Evolutionary conservation across 805 yeast species (phyloP).

Genomic region (Ogataea pini): DNA sequence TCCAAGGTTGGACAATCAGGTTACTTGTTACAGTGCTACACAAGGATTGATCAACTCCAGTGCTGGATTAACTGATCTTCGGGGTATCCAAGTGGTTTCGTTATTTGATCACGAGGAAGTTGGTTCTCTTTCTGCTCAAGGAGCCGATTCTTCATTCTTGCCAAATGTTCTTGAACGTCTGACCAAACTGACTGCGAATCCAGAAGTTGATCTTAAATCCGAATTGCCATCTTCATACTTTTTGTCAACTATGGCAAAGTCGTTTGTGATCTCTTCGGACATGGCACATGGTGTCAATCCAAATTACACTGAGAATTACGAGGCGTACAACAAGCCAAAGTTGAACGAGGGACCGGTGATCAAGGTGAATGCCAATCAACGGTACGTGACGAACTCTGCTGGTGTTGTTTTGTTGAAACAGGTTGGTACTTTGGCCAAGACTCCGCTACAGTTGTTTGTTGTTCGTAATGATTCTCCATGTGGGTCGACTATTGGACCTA

Average conservation of each 20-base stretch:
- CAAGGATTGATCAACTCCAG: constrained; percentile 61
- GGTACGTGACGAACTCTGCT: constrained; percentile 91
- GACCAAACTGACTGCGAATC: constrained; percentile 47
- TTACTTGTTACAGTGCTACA: constrained; percentile 80
- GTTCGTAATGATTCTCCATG: constrained; percentile 91
- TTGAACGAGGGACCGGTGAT: constrained; percentile 90
- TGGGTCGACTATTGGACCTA: constrained; percentile 96
- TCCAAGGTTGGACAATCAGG: constrained; percentile 88
- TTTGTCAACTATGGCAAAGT: constrained; percentile 64
- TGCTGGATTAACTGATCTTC: constrained; percentile 40
- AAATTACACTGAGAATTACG: constrained; percentile 77
- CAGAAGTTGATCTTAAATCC: constrained; percentile 35
- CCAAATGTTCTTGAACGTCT: constrained; percentile 76
- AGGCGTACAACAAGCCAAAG: constrained; percentile 73
- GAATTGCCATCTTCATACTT: constrained; percentile 41
- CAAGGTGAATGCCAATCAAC: constrained; percentile 91
- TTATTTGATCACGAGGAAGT: constrained; percentile 95
- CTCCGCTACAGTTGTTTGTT: constrained; percentile 93
- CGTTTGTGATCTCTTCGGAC: constrained; percentile 89
- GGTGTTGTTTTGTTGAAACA: constrained; percentile 79
- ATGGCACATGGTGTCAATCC: constrained; percentile 99
- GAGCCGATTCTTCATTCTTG: constrained; percentile 90
- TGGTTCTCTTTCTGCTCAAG: constrained; percentile 93
- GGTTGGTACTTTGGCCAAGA: constrained; percentile 62
- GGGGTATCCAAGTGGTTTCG: constrained; percentile 71